Percentiles rank a stretch among this genome's conserved stretches.
Conservation (phyloP, 768 basidiomycete genomes). For the Termitomyces sp. region DNA sequence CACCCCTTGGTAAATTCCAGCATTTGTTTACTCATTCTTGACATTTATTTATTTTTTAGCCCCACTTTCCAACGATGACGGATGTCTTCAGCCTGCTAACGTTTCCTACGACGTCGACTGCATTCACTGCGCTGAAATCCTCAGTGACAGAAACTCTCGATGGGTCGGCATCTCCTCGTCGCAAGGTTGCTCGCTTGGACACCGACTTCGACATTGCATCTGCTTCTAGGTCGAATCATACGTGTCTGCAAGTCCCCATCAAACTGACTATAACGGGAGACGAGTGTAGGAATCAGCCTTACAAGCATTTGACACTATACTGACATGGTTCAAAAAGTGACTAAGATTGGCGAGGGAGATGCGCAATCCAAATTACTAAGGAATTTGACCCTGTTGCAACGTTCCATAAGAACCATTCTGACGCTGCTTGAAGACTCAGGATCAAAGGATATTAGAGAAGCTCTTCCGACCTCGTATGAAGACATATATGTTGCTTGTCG, state of each 20-base stretch:
- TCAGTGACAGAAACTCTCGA: constrained; percentile 30
- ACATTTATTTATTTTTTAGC: neutral
- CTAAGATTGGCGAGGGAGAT: constrained; percentile 16
- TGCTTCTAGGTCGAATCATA: constrained; percentile 48
- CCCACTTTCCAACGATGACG: constrained; percentile 8
- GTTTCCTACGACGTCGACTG: constrained; percentile 47
- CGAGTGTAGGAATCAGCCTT: constrained; percentile 24
- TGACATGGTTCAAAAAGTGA: constrained; percentile 9
- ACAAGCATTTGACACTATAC: neutral
- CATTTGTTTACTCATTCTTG: neutral
- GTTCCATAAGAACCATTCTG: constrained; percentile 36
- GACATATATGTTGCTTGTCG: constrained; percentile 53
- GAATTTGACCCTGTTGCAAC: constrained; percentile 23
- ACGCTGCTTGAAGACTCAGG: constrained; percentile 15
- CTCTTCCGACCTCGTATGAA: constrained; percentile 48
- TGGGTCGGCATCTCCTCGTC: constrained; percentile 53
- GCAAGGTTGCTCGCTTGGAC: constrained; percentile 64
- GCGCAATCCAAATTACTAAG: constrained; percentile 12
- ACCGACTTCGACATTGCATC: constrained; percentile 65
- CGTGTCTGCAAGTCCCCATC: constrained; percentile 29
- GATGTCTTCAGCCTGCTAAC: constrained; percentile 35
- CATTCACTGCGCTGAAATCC: constrained; percentile 37
- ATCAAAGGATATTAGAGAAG: constrained; percentile 19
- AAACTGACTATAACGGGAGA: constrained; percentile 43
- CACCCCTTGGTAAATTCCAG: too few species aligned